These are phyloP conservation scores for Starmerella etchellsii DNA, from an alignment of 805 yeast genomes.

Conservation along the genomic window DNA sequence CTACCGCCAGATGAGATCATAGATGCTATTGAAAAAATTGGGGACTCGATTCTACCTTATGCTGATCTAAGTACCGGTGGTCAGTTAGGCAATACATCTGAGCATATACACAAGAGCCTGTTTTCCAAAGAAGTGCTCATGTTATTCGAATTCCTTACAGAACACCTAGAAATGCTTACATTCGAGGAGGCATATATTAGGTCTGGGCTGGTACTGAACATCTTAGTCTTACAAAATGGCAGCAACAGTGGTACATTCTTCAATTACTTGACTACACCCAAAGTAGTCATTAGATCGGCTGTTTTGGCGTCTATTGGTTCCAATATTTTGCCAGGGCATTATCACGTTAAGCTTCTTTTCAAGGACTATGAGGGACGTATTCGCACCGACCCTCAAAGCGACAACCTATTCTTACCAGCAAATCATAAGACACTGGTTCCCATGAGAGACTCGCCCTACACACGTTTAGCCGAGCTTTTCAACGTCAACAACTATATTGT, in stretches of 20 bases:
- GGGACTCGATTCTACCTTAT: conserved; percentile 13
- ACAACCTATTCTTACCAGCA: conserved; percentile 27
- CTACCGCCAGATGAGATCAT: conserved; percentile 52
- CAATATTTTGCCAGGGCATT: conserved; percentile 39
- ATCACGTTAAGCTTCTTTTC: conserved; percentile 46
- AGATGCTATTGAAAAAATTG: conserved; percentile 27
- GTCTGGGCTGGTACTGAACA: conserved; percentile 68
- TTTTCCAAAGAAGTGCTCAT: conserved; percentile 75
- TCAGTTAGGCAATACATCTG: neutral
- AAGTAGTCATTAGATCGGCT: conserved; percentile 72
- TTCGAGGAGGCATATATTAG: conserved; percentile 83
- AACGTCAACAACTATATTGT: conserved; percentile 90
- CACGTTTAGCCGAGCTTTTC: conserved; percentile 78
- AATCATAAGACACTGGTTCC: conserved; percentile 31
- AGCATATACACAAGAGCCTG: conserved; percentile 29
- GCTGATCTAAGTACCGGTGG: neutral
- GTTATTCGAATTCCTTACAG: conserved; percentile 65
- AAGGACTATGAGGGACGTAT: conserved; percentile 42
- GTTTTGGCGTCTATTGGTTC: conserved; percentile 58
- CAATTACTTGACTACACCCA: conserved; percentile 86
- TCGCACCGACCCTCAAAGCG: conserved; percentile 21
- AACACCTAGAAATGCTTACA: conserved; percentile 67
- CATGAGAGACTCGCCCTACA: conserved; percentile 58
- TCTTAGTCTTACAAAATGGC: conserved; percentile 72
- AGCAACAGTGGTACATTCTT: conserved; percentile 28